A percentile compares a stretch with the other conserved stretches of the same genome.
Evolutionary conservation across 345 rosid genomes (phyloP).

Genomic region (Erucastrum elatum): DNA sequence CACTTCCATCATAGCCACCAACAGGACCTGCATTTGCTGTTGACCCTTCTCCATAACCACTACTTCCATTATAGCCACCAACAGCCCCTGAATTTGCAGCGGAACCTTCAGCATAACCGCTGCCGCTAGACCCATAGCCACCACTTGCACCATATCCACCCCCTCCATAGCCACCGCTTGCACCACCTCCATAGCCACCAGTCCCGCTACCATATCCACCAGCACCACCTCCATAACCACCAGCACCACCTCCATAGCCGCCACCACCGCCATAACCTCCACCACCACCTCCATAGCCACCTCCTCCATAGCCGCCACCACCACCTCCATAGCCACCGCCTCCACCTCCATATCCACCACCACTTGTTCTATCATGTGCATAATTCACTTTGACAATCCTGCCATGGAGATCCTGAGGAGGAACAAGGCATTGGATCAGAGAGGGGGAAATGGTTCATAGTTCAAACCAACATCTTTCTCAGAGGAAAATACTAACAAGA

Average conservation of each 20-base stretch:
- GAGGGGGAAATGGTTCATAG: not conserved
- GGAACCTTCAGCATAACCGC: conserved; percentile 4
- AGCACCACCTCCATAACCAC: conserved; percentile 18
- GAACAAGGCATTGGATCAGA: not conserved
- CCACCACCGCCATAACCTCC: conserved; percentile 12
- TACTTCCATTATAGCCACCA: conserved; percentile 42
- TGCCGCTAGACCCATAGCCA: conserved; percentile 34
- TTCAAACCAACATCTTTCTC: not conserved
- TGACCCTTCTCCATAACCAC: conserved; percentile 17
- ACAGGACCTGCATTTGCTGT: conserved; percentile 32
- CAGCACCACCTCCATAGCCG: conserved; percentile 16
- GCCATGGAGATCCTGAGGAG: conserved; percentile 72
- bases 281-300: conserved; percentile 17
- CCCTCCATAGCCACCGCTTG: conserved; percentile 25
- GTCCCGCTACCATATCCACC: not conserved
- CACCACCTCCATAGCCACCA: conserved; percentile 23
- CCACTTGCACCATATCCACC: conserved; percentile 23
- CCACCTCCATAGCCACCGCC: conserved; percentile 40
- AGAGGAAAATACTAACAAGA: not conserved
- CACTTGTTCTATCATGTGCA: conserved; percentile 68
- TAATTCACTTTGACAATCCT: conserved; percentile 73
- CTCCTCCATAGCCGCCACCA: not conserved
- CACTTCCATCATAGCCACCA: conserved; percentile 42
- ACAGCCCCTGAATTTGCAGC: conserved; percentile 28
- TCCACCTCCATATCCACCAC: conserved; percentile 12